phyloP scores from a whole-genome alignment of 1,139 yeast species.

The Suhomyces atakaporum region DNA sequence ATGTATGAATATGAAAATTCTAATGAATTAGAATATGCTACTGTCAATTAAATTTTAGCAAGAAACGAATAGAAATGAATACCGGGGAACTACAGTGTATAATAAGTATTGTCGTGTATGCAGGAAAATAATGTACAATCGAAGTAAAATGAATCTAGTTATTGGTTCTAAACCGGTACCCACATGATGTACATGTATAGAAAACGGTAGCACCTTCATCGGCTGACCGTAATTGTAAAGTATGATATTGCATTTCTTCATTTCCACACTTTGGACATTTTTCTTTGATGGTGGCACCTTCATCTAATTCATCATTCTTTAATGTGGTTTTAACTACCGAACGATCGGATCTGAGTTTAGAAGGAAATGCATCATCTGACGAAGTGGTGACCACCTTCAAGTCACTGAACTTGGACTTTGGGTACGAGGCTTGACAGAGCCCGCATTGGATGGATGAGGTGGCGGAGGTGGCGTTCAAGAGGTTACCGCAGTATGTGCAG shows the following conservation, averaged over 20 bases:
- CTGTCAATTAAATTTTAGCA: slow-evolving; percentile 21
- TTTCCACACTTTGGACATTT: slow-evolving; percentile 97
- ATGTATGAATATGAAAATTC: slow-evolving; percentile 97
- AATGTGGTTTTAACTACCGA: slow-evolving; percentile 88
- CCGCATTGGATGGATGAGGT: slow-evolving; percentile 56
- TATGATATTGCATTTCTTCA: slow-evolving; percentile 97
- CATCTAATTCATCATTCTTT: slow-evolving; percentile 77
- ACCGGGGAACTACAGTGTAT: slow-evolving; percentile 10
- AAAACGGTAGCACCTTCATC: slow-evolving; percentile 98
- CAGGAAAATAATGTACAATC: slow-evolving; percentile 10
- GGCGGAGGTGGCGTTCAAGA: slow-evolving; percentile 69
- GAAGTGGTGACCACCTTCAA: slow-evolving; percentile 86
- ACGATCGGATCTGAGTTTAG: slow-evolving; percentile 72
- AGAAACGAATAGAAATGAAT: too few relatives aligned
- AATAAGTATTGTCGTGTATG: slow-evolving; percentile 5
- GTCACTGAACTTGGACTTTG: slow-evolving; percentile 62
- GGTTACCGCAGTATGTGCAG: slow-evolving; percentile 91
- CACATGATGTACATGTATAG: slow-evolving; percentile 92
- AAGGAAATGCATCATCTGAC: slow-evolving; percentile 90
- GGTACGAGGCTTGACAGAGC: slow-evolving; percentile 65
- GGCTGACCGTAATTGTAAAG: slow-evolving; percentile 93
- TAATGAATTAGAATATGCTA: slow-evolving; percentile 78
- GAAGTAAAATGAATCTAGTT: slow-evolving; percentile 43
- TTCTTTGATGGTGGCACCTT: slow-evolving; percentile 95
- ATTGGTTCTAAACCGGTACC: slow-evolving; percentile 90